Evolutionary conservation across 1,284 basidiomycete genomes (phyloP).

Genomic region (Ceratobasidium sp.): DNA sequence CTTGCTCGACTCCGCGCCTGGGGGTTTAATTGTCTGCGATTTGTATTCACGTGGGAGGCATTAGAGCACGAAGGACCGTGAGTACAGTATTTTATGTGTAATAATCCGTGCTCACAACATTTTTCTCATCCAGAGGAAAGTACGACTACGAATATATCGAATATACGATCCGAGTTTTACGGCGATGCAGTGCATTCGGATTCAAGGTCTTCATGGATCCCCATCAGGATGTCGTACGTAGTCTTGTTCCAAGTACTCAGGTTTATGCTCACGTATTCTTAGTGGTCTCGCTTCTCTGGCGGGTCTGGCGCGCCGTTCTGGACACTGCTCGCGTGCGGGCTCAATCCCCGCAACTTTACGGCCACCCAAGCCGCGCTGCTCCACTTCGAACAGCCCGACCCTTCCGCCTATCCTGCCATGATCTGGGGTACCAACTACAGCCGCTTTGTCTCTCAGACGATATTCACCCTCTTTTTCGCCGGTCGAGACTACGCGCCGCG

Average conservation of each 20-base stretch:
- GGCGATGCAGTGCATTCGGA: constrained; percentile 94
- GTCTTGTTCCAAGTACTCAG: not conserved
- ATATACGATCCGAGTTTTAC: constrained; percentile 87
- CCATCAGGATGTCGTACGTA: constrained; percentile 93
- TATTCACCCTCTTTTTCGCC: constrained; percentile 96
- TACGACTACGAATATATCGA: constrained; percentile 95
- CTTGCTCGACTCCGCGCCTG: constrained; percentile 86
- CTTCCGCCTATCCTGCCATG: constrained; percentile 87
- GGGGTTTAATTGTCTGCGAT: constrained; percentile 96
- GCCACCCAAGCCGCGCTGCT: constrained; percentile 88
- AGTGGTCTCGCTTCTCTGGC: constrained; percentile 98
- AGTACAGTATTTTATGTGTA: constrained; percentile 60
- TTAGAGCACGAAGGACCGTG: constrained; percentile 94
- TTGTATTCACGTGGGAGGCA: constrained; percentile 94
- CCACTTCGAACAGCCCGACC: constrained; percentile 91
- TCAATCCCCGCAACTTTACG: constrained; percentile 88
- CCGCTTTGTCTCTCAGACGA: constrained; percentile 86
- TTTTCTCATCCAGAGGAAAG: constrained; percentile 71
- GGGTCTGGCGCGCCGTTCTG: constrained; percentile 97
- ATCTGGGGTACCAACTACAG: constrained; percentile 98
- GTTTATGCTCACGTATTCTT: not conserved
- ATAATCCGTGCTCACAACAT: not conserved
- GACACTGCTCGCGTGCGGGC: constrained; percentile 92
- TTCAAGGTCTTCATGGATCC: constrained; percentile 96
- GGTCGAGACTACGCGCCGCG: constrained; percentile 90